Base-by-base conservation (phyloP, 2,329 filamentous ascomycete species). In the Nemania diffusa region DNA sequence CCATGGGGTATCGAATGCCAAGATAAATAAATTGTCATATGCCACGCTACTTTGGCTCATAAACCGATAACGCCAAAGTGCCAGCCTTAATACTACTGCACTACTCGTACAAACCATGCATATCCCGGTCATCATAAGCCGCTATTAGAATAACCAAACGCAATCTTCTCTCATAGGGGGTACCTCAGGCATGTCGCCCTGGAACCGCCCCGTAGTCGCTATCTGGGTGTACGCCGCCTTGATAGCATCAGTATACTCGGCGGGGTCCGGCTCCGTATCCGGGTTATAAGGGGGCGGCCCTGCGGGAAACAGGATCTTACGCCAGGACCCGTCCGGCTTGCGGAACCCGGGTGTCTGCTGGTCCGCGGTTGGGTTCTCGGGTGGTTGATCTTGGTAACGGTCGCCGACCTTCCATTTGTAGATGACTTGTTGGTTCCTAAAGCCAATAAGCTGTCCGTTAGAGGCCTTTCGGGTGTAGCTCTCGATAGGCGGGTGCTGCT, bases 151-250 rank as follows among this genome's bases (percentile, higher is more conserved):
- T 75, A 93, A 88, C 87, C 91, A 95, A 29, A 82, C 79, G 71
- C 89, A 90, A 84, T 90, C 95, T 75, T 95, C 93, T 68, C 88
- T 84, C 79, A 90, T 90, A 0, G 94, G 94, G 22, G 94, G 92
- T 52, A 93, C 81, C 72, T 91, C 85, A 0, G 94, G 94, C 81
- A 97, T 91, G 6, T 90, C 91, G 40, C 88, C 88, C 48, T 86
- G 84, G 78, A 97, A 97, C 34, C 78, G 79, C 0, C 92, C 92
- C 22, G 87, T 87, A 69, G 88, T 83, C 52, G 85, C 82, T 76
- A 94, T 89, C 51, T 85, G 83, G 65, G 83, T 81, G 81, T 94
- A 97, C 52, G 88, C 85, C 42, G 83, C 83, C 74, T 87, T 87
- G 22, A 87, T 85, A 64, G 84, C 85, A 1, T 88, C 84, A 22